These are phyloP conservation scores for Ilyonectria robusta DNA, from an alignment of 2,329 filamentous ascomycete genomes.

Conservation along the genomic window DNA sequence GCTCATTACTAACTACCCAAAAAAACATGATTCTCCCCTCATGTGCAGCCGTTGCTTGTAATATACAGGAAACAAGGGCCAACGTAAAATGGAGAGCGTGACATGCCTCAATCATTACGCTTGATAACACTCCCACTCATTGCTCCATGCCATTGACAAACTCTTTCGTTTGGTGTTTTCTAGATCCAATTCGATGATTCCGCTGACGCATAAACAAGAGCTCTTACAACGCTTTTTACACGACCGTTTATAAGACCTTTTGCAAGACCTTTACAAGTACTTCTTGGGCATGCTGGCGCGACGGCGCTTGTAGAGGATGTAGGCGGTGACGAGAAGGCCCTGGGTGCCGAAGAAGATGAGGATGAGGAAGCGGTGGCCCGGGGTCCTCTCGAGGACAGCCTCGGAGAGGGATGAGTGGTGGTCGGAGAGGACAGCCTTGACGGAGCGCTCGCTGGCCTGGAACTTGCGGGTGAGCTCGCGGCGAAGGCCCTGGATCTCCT, in stretches of 20 bases:
- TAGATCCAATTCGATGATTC: neutral
- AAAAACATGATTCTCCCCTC: slow-evolving; percentile 28
- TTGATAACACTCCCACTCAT: slow-evolving; percentile 29
- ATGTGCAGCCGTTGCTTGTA: slow-evolving; percentile 36
- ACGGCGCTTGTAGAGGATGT: slow-evolving; percentile 85
- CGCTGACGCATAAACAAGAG: too few relatives aligned
- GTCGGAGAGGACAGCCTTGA: slow-evolving; percentile 66
- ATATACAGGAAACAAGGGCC: slow-evolving; percentile 37
- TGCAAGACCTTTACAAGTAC: slow-evolving; percentile 72
- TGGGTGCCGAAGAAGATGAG: slow-evolving; percentile 83
- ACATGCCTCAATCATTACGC: slow-evolving; percentile 27
- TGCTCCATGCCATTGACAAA: slow-evolving; percentile 1
- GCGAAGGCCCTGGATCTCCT: slow-evolving; percentile 71
- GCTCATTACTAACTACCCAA: slow-evolving; percentile 41
- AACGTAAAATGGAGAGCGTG: neutral
- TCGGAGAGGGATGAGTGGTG: slow-evolving; percentile 66
- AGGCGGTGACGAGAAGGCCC: slow-evolving; percentile 76
- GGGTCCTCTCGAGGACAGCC: slow-evolving; percentile 63
- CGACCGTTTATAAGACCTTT: slow-evolving; percentile 64
- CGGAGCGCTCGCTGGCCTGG: slow-evolving; percentile 65
- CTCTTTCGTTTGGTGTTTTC: slow-evolving; percentile 20
- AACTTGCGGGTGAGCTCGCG: slow-evolving; percentile 66
- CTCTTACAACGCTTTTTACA: too few relatives aligned
- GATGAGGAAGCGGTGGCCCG: slow-evolving; percentile 70
- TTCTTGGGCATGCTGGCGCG: slow-evolving; percentile 88